phyloP scores from a whole-genome alignment of 2,329 filamentous ascomycete species.

The Curvularia hawaiiensis region DNA sequence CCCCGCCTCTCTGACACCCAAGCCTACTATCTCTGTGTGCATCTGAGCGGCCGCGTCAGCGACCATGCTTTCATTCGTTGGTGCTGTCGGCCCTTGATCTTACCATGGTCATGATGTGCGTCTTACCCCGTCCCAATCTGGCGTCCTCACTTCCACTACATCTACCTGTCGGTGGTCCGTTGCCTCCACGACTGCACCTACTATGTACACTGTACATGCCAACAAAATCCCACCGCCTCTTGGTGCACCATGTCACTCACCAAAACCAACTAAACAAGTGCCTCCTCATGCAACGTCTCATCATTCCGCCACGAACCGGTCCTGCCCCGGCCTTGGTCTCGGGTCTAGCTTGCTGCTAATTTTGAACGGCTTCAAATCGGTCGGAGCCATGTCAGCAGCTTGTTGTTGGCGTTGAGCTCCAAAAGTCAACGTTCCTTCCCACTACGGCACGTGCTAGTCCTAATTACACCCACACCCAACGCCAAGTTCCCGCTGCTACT shows the following conservation, averaged over 20 bases:
- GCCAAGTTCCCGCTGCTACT: neutral
- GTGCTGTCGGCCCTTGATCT: neutral
- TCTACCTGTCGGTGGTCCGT: neutral
- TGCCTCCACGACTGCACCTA: neutral
- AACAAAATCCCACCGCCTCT: neutral
- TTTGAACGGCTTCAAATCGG: neutral
- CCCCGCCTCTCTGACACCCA: conserved; percentile 6
- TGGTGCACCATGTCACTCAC: neutral
- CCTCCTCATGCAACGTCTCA: neutral
- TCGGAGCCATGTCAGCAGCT: neutral
- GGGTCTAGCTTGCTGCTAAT: conserved; percentile 5
- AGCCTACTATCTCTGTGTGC: conserved; percentile 3
- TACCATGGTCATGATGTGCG: neutral
- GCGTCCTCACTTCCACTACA: neutral
- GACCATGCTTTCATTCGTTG: neutral
- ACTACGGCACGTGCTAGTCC: neutral
- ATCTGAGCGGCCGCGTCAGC: conserved; percentile 11
- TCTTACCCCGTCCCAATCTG: neutral
- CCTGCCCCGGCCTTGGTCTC: neutral
- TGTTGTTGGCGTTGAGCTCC: neutral
- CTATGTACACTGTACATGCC: no score
- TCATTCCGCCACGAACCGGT: conserved; percentile 1
- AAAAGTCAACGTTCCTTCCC: neutral
- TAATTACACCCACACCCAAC: neutral
- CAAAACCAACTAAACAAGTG: neutral